Evolutionary conservation across 306 rosid species (phyloP), one percentile per base, ranked within the genome.

Genomic region (Quercus dentata): DNA sequence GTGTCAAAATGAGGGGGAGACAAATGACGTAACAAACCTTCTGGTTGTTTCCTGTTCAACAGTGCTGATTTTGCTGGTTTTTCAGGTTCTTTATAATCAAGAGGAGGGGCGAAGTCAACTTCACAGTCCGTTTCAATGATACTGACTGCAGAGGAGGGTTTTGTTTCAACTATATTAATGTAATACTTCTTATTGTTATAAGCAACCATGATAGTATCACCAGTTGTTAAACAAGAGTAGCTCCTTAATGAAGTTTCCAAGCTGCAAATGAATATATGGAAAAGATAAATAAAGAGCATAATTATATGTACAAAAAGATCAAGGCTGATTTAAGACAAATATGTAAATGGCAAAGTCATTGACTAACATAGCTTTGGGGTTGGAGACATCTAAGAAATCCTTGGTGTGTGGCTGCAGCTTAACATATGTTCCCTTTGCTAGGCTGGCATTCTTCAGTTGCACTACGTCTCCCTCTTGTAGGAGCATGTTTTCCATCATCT

Each of bases 401-500:
- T 25, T 83, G 63, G 89, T 89, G 86, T 83, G 92, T 58, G 91
- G 94, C 62, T 90, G 91, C 79, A 90, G 67, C 86, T 87, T 90
- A 82, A 84, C 83, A 73, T 69, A 87, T 7, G 72, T 80, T 78
- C 85, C 93, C 79, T 78, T 84, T 0, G 62, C 80, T 13, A 90
- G 76, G 75, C 76, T 70, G 55, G 76, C 63, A 79, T 44, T 90
- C 81, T 71, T 90, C 78, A 90, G 84, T 56, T 31, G 41, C 67
- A 86, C 86, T 30, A 31, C 4, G 54, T 80, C 88, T 71, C 89
- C 90, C 74, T 89, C 90, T 73, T 78, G 82, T 8, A 90, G 80
- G 20, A 84, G 83, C 89, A 84, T 82, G 76, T 87, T 86, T 74
- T 87, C 73, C 94, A 90, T 90, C 94, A 87, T 90, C 89, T 86